Conservation (phyloP, 257 asterid genomes). For the Ocimum tenuiflorum region DNA sequence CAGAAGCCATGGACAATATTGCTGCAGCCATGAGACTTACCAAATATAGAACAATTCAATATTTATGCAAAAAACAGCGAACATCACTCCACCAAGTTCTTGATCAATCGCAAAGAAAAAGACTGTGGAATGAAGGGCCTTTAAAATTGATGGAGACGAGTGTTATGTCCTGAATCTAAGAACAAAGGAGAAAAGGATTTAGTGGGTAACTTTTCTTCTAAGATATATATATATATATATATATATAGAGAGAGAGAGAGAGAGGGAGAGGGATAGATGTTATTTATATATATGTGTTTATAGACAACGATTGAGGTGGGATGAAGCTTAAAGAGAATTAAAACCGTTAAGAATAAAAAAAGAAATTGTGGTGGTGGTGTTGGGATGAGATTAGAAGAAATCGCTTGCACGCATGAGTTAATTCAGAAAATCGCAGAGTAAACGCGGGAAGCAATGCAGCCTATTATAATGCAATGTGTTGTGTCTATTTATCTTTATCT, state of each 20-base stretch:
- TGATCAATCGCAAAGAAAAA: conserved; percentile 11
- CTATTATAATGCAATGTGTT: too few relatives aligned
- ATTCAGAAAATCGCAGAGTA: conserved; percentile 10
- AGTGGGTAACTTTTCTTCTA: too few relatives aligned
- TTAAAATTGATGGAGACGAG: neutral
- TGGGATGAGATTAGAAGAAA: conserved; percentile 26
- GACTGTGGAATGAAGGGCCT: too few relatives aligned
- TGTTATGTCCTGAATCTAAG: neutral
- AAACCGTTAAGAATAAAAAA: conserved; percentile 38
- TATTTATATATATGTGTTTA: neutral
- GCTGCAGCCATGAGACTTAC: neutral
- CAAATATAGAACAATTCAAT: neutral
- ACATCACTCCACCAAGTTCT: conserved; percentile 12
- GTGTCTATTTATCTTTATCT: neutral
- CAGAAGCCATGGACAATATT: neutral
- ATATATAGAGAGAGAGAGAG: too few relatives aligned
- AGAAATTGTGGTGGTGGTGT: conserved; percentile 25
- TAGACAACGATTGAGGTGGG: conserved; percentile 9
- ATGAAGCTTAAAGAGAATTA: conserved; percentile 43
- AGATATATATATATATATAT: too few relatives aligned
- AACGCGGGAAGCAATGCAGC: conserved; percentile 36
- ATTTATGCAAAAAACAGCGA: neutral
- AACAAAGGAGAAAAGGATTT: neutral
- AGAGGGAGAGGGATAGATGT: conserved; percentile 11
- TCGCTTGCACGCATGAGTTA: conserved; percentile 41